Percentiles rank a stretch among this genome's conserved stretches.
Evolutionary conservation across 441 rosid genomes (phyloP).

Genomic region (Aquilaria agallochum): DNA sequence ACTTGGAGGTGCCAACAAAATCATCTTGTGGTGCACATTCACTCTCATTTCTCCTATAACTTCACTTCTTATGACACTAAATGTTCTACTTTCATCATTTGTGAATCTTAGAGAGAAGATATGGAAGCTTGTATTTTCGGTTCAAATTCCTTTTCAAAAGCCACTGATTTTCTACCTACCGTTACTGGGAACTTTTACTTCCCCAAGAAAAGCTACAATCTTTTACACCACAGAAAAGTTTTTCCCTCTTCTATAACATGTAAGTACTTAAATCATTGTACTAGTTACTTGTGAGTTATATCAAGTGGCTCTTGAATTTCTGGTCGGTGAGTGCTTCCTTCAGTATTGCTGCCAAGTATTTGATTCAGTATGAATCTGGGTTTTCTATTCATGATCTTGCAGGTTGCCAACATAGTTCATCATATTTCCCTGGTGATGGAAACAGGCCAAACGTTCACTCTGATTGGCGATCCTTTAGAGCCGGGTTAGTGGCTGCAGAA

Average conservation of each 20-base stretch:
- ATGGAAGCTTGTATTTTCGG: slow-evolving; percentile 86
- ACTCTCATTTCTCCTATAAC: slow-evolving; percentile 18
- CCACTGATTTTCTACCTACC: slow-evolving; percentile 35
- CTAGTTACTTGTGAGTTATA: neutral
- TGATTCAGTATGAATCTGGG: slow-evolving; percentile 4
- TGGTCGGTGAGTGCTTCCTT: too few species aligned
- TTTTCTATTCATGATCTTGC: too few species aligned
- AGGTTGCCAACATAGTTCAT: slow-evolving; percentile 56
- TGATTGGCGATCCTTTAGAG: slow-evolving; percentile 87
- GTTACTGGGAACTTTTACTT: slow-evolving; percentile 36
- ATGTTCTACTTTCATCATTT: slow-evolving; percentile 3
- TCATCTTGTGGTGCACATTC: slow-evolving; percentile 41
- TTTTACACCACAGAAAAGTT: slow-evolving; percentile 27
- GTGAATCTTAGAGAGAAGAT: slow-evolving; percentile 12
- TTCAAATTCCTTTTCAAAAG: slow-evolving; percentile 51
- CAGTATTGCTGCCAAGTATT: neutral
- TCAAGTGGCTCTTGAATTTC: too few species aligned
- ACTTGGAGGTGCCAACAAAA: slow-evolving; percentile 21
- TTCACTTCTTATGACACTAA: slow-evolving; percentile 6
- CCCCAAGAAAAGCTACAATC: slow-evolving; percentile 31
- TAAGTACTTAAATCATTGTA: slow-evolving; percentile 25
- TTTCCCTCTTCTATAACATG: slow-evolving; percentile 40
- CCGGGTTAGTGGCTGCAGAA: slow-evolving; percentile 65
- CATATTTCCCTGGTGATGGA: slow-evolving; percentile 36
- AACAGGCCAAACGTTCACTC: slow-evolving; percentile 24